Percentiles rank a stretch among this genome's conserved stretches.
Conservation (phyloP, 139 green algal genomes). For the Gonium pectorale region DNA sequence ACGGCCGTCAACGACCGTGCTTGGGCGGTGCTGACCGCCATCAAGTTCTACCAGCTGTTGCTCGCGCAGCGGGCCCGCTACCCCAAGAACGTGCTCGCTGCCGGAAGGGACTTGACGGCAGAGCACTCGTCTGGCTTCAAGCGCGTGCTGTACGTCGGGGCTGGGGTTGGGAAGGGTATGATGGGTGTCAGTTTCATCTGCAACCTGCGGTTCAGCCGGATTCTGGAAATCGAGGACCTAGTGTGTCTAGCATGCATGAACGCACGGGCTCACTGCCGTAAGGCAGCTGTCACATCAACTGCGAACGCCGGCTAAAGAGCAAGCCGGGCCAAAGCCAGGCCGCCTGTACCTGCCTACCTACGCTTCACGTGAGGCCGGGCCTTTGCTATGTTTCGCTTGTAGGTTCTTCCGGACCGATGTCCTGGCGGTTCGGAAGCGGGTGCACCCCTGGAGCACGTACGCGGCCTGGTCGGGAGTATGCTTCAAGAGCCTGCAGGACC, state of each 20-base stretch:
- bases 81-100: slow-evolving; percentile 11
- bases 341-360: background rate
- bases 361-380: no score
- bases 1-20: background rate
- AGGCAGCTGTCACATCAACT: no score
- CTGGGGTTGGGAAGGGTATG: background rate
- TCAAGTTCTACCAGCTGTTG: slow-evolving; percentile 39
- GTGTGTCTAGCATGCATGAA: background rate
- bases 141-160: slow-evolving; percentile 13
- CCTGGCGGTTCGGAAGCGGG: slow-evolving; percentile 12
- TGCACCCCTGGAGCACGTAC: slow-evolving; percentile 2
- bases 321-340: no score
- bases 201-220: no score
- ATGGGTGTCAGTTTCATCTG: no score
- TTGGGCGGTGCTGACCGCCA: slow-evolving; percentile 15
- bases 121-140: background rate
- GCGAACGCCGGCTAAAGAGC: no score
- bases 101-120: background rate
- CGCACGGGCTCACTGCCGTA: no score
- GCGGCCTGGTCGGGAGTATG: slow-evolving; percentile 18
- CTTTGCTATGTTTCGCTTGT: no score
- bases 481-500: background rate
- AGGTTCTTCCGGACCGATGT: slow-evolving; percentile 16
- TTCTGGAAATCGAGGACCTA: no score
- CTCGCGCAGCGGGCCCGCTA: slow-evolving; percentile 5